These are phyloP conservation scores for Puccinia coronata DNA, from an alignment of 1,284 basidiomycete genomes.

Conservation along the genomic window DNA sequence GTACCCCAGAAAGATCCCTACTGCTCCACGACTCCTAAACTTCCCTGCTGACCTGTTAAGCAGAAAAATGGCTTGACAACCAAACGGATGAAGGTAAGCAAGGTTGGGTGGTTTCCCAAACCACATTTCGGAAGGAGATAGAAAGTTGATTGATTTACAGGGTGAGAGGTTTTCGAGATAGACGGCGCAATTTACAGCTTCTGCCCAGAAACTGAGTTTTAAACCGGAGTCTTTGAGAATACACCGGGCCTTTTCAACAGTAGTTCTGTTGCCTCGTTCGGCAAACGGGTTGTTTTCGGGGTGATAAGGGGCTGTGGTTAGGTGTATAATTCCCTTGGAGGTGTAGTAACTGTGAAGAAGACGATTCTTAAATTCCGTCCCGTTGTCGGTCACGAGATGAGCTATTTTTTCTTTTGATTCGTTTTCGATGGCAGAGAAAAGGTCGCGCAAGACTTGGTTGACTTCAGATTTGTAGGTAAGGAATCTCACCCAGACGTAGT, in stretches of 20 bases:
- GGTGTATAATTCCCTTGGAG: background rate
- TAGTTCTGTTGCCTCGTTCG: background rate
- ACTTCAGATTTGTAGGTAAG: too few species aligned
- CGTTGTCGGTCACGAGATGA: background rate
- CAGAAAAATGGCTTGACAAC: background rate
- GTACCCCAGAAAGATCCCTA: too few species aligned
- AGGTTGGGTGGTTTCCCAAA: too few species aligned
- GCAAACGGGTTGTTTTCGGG: too few species aligned
- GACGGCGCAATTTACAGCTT: background rate
- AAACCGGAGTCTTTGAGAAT: background rate
- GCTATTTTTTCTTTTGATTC: too few species aligned
- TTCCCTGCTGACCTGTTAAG: too few species aligned
- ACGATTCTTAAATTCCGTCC: background rate
- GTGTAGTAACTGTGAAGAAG: background rate
- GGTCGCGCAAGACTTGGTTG: background rate
- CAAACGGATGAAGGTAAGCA: background rate
- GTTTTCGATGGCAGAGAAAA: background rate
- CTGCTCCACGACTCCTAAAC: too few species aligned
- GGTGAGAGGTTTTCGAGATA: background rate
- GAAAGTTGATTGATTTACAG: too few species aligned
- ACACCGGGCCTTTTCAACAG: background rate
- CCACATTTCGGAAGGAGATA: too few species aligned
- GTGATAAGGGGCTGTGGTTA: slow-evolving; percentile 3
- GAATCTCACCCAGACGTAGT: too few species aligned
- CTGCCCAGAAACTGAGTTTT: background rate